These are phyloP conservation scores for Zymoseptoria crescenta DNA, from an alignment of 2,329 filamentous ascomycete genomes.

Conservation along the genomic window DNA sequence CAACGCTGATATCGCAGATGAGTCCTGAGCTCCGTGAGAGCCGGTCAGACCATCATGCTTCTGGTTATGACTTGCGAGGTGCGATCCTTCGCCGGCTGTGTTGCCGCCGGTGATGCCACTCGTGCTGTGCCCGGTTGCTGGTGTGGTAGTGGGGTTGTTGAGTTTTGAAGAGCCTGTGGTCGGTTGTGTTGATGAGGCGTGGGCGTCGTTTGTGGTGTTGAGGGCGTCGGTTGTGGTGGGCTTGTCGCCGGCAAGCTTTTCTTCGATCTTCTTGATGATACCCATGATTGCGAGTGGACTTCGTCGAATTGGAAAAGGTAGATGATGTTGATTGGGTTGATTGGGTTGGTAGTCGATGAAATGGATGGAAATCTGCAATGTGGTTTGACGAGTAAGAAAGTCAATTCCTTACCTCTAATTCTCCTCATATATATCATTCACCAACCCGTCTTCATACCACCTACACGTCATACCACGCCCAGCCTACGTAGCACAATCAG, in stretches of 20 bases:
- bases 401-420: background rate
- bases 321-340: background rate
- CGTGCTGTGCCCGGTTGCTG: background rate
- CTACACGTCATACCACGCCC: background rate
- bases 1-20: background rate
- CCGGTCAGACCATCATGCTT: background rate
- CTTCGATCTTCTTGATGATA: constrained; percentile 13
- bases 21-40: background rate
- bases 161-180: background rate
- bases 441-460: background rate
- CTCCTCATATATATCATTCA: background rate
- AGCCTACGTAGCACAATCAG: background rate
- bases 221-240: background rate
- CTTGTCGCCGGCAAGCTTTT: constrained; percentile 16
- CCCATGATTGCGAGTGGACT: constrained; percentile 7
- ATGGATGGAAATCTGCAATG: background rate
- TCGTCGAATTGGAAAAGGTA: background rate
- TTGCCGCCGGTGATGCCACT: background rate
- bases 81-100: background rate
- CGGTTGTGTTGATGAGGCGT: background rate
- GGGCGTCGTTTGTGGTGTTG: background rate
- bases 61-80: background rate
- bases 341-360: background rate
- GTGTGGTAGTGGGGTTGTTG: background rate
- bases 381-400: background rate